These are phyloP conservation scores for Sporothrix pseudoabietina DNA, from an alignment of 2,329 filamentous ascomycete species.

Conservation along the genomic window DNA sequence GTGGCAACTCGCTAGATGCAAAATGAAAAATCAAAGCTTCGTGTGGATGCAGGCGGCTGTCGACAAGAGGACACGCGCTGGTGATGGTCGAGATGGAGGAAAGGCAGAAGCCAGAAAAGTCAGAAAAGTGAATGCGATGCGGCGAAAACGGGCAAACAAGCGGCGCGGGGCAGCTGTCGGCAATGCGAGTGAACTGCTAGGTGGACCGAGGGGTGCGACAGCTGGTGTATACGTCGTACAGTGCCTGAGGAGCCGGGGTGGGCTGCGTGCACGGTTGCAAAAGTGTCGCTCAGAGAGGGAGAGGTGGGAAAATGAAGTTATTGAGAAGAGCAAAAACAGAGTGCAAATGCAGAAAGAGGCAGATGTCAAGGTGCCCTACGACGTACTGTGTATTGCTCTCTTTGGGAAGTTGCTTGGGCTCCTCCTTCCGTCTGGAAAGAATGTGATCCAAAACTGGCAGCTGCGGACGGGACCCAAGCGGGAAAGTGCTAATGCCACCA, in stretches of 20 bases:
- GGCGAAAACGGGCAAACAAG: slow-evolving; percentile 12
- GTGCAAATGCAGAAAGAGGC: neutral
- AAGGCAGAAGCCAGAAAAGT: neutral
- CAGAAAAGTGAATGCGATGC: slow-evolving; percentile 5
- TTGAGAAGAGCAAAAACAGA: neutral
- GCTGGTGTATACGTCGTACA: neutral
- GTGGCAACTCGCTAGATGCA: neutral
- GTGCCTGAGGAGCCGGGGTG: neutral
- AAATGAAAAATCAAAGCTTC: neutral
- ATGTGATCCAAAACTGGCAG: slow-evolving; percentile 23
- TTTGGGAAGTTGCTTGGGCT: neutral
- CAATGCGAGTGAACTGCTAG: neutral
- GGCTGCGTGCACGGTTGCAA: neutral
- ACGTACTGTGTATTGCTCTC: neutral
- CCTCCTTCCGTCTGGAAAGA: slow-evolving; percentile 10
- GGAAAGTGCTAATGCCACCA: slow-evolving; percentile 19
- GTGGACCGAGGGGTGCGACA: slow-evolving; percentile 12
- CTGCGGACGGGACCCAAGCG: slow-evolving; percentile 15
- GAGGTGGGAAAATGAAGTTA: neutral
- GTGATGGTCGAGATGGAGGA: neutral
- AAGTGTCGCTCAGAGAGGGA: neutral
- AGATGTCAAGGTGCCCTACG: neutral
- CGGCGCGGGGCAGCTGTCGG: neutral
- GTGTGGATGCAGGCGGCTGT: neutral
- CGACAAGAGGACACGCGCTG: neutral